Percentiles rank a stretch among this genome's conserved stretches.
Evolutionary conservation across 331 rosid genomes (phyloP).

Genomic region (Cucumis variabilis): DNA sequence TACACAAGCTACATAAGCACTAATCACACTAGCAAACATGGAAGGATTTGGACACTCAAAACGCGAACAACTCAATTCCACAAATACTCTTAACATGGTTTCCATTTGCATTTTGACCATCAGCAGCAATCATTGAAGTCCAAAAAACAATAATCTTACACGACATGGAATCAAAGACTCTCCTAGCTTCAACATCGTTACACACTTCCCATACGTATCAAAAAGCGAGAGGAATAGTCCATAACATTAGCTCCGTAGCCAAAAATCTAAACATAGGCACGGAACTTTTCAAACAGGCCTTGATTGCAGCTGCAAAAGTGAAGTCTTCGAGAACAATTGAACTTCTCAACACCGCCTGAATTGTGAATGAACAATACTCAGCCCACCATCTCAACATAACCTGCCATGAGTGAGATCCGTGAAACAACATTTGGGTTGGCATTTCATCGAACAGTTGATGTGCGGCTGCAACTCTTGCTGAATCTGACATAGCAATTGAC

Average conservation of each 20-base stretch:
- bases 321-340: conserved; percentile 66
- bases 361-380: conserved; percentile 47
- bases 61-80: conserved; percentile 48
- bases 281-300: conserved; percentile 67
- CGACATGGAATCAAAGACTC: conserved; percentile 64
- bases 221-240: conserved; percentile 66
- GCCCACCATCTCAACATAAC: conserved; percentile 48
- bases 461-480: conserved; percentile 50
- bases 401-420: conserved; percentile 79
- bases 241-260: conserved; percentile 58
- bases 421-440: conserved; percentile 69
- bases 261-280: conserved; percentile 53
- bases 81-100: conserved; percentile 53
- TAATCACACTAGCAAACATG: conserved; percentile 67
- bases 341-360: conserved; percentile 53
- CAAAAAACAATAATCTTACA: conserved; percentile 74
- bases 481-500: conserved; percentile 60
- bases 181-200: conserved; percentile 57
- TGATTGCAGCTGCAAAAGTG: conserved; percentile 58
- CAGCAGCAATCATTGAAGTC: conserved; percentile 78
- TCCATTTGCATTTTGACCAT: conserved; percentile 78
- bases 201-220: conserved; percentile 90
- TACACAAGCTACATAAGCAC: conserved; percentile 77
- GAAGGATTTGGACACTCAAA: conserved; percentile 64
- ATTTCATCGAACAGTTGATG: conserved; percentile 68